phyloP scores from a whole-genome alignment of 257 asterid species.

The Solanum bulbocastanum region DNA sequence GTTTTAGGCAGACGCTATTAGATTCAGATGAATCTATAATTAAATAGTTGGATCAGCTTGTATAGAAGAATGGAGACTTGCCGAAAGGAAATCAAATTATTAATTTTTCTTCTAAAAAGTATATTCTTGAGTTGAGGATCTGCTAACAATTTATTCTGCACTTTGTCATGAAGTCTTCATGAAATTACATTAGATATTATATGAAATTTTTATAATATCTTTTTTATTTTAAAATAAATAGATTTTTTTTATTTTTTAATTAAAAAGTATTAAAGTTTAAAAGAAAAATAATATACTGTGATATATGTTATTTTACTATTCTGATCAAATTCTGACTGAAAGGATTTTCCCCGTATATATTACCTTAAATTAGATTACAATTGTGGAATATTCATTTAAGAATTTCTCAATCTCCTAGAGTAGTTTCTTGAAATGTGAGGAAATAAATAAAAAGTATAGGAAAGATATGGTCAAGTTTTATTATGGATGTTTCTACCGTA shows the following conservation, averaged over 20 bases:
- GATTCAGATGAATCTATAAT: background rate
- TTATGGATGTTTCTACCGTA: slow-evolving; percentile 19
- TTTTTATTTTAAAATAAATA: too few species aligned
- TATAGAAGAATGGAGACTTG: background rate
- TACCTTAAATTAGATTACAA: background rate
- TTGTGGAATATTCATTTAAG: background rate
- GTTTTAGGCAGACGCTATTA: accelerated
- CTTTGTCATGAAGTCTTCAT: too few species aligned
- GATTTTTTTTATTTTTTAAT: too few species aligned
- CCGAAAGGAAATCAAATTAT: background rate
- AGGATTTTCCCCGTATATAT: background rate
- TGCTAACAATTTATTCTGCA: background rate
- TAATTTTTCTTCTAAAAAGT: background rate
- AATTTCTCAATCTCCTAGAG: background rate
- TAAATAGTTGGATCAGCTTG: background rate
- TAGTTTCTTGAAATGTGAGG: background rate
- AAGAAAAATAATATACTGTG: too few species aligned
- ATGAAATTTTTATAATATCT: too few species aligned
- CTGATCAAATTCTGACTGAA: too few species aligned
- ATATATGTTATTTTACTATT: too few species aligned
- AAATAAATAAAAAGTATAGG: background rate
- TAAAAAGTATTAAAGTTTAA: too few species aligned
- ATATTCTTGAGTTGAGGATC: background rate
- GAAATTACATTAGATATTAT: too few species aligned
- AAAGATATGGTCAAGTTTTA: background rate